Base-by-base conservation (phyloP, 139 green algal species). In the Microglena sp. region DNA sequence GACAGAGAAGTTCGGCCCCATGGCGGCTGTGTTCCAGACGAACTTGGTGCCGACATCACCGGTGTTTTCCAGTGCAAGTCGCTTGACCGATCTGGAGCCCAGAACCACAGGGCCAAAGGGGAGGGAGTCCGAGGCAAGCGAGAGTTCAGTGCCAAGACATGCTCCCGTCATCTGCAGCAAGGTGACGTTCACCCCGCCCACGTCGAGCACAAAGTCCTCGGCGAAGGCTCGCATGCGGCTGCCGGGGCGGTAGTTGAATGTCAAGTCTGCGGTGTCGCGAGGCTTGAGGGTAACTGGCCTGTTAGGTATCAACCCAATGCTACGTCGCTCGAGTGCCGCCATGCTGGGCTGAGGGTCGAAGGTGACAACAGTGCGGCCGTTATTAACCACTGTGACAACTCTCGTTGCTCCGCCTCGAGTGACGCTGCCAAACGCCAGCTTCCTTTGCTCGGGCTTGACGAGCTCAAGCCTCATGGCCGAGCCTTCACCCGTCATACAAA, bases 11-110 rank as follows among this genome's bases (percentile, higher is more conserved):
- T 90, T 43, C 7, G 62, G 61, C 21, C 50, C 67, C 30, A 90
- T 45, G 8, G 61, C 64, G 2, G 24, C 2, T 4, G 59, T 69
- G 43, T 91, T 79, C 79, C 82, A 73, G 7, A 5, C 36, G 55
- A 86, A 94, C 53, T 82, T 85, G 34, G 73, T 80, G 35, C 79
- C 82, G 34, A 87, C 56, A 55, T 94, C 86, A 3, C 87, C 87
- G 0, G 66, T 87, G 79, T 94, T 94, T 64, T 87, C 77, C 36
- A 94, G 70, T 63, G 82, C 69, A 60, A 91, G 56, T 7, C 68
- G 70, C 78, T 90, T 89, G 1, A 64, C 78, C 40, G 64, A 26
- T 4, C 60, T 28, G 67, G 66, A 76, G 58, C 87, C 87, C 26
- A 83, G 65, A 24, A 83, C 74, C 4, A 91, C 86, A 5, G 76